Evolutionary conservation across 192 early-diverging fungal species (phyloP), one percentile per base, ranked within the genome.

Genomic region (Blastocladiella britannica): DNA sequence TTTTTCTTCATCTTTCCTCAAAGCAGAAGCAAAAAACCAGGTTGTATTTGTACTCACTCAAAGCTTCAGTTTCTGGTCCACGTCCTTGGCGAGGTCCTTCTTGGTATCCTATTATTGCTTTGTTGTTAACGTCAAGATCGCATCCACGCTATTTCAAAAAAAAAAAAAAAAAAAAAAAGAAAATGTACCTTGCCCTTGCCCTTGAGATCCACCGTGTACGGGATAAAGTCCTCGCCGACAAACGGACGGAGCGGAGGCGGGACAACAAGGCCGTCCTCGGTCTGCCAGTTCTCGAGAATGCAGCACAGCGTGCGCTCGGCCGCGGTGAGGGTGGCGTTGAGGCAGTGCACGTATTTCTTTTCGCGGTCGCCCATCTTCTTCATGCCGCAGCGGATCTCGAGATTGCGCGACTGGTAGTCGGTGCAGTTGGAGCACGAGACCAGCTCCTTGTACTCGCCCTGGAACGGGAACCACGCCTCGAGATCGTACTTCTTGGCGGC

Each of bases 391-490:
- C 91, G 84, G 72, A 98, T 96, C 63, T 97, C 93, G 4, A 98
- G 75, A 43, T 78, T 75, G 56, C 95, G 80, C 23, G 82, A 87
- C 75, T 98, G 95, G 75, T 90, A 98, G 74, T 97, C 95, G 25
- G 93, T 96, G 73, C 95, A 98, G 86, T 98, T 98, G 52, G 85
- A 89, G 82, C 91, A 95, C 43, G 87, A 91, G 53, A 98, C 95
- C 27, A 98, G 81, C 72, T 98, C 95, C 77, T 93, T 93, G 75
- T 88, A 98, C 62, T 88, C 87, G 60, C 83, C 84, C 69, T 96
- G 95, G 82, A 82, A 89, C 55, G 95, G 95, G 86, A 98, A 98
- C 87, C 88, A 98, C 27, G 93, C 93, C 72, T 98, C 95, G 29
- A 98, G 71, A 68, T 98, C 95, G 72, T 91, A 97, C 77, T 98